Evolutionary conservation across 441 rosid species (phyloP), one percentile per base, ranked within the genome.

Genomic region (Euphorbia schlechtendalii): DNA sequence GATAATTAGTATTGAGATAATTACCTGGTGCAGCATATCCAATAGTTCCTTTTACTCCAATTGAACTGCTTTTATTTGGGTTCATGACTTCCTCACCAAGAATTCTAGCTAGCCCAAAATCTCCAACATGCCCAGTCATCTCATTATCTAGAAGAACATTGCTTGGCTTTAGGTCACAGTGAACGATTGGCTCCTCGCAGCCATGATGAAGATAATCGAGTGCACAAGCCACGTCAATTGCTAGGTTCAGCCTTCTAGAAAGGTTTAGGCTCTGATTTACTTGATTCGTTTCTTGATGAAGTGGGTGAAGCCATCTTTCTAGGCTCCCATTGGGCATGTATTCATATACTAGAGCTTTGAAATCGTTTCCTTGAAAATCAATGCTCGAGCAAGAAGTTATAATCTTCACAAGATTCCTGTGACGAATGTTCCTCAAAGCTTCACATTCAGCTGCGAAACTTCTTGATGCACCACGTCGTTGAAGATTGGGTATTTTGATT

Each of bases 301-400:
- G 7, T 20, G 59, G 55, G 53, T 58, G 69, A 8, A 68, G 30
- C 69, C 72, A 63, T 20, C 17, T 41, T 11, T 67, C 69, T n/a
- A 63, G 36, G 49, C 65, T 68, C 45, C 72, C 68, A 24, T 72
- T 72, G 6, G 68, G 2, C 71, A 72, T 72, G 21, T 54, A 72
- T 40, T 62, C 20, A 20, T 59, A 67, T 3, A 64, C 48, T 28
- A 64, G 52, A 52, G 67, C 67, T 22, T 64, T 64, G 32, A 64
- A 64, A 34, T 51, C 59, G 32, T 64, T 64, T 3, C 48, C 67
- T 36, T 64, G 49, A 12, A 65, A 65, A 56, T 65, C 41, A 15
- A 25, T 25, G 9, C 54, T 65, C 4, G 69, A 65, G 53, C 69
- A 65, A 55, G 62, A 20, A 56, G 61, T 65, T 9, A 55, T 14